Evolutionary conservation across 2,329 filamentous ascomycete species (phyloP).

Genomic region (Apiospora hydei): DNA sequence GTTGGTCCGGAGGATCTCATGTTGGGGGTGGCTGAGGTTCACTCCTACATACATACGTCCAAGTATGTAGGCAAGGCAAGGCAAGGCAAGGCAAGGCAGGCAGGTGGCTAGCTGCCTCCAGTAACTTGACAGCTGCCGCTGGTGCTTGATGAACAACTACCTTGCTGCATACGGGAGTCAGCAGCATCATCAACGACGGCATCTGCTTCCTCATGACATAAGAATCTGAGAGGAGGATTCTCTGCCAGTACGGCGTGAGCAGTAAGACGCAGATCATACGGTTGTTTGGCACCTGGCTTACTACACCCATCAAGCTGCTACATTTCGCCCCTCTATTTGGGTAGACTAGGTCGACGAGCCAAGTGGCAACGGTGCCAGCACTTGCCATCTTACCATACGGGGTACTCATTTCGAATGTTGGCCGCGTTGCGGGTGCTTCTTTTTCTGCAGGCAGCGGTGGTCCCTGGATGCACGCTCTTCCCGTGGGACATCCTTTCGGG

Average conservation of each 20-base stretch:
- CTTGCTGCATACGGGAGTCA: neutral
- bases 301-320: neutral
- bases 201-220: constrained; percentile 7
- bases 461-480: neutral
- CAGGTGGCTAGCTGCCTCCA: neutral
- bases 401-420: neutral
- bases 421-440: neutral
- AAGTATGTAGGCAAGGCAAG: neutral
- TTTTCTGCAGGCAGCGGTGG: neutral
- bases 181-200: neutral
- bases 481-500: neutral
- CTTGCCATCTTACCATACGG: neutral
- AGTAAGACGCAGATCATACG: neutral
- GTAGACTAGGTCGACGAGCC: neutral
- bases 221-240: neutral
- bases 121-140: neutral
- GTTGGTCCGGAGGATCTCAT: neutral
- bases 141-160: neutral
- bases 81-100: neutral
- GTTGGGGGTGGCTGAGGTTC: neutral
- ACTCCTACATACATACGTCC: too few species aligned
- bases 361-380: neutral
- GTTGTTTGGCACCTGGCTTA: neutral
- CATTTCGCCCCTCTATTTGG: neutral
- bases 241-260: neutral